A percentile compares a stretch with the other conserved stretches of the same genome.
Conservation (phyloP, 805 yeast species). For the Ogataea zsoltii region DNA sequence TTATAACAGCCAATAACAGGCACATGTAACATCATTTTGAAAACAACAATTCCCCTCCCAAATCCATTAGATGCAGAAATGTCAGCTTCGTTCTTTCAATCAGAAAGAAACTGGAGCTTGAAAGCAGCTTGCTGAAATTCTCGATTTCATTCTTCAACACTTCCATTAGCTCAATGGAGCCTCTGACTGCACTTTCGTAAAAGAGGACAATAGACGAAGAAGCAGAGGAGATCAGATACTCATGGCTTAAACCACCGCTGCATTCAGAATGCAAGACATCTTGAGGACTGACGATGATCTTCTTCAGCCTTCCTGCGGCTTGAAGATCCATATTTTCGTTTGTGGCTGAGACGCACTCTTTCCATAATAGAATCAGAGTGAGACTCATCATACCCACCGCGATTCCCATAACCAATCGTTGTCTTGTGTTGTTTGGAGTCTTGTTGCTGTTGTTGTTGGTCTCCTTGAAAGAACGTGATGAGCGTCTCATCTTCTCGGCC, state of each 20-base stretch:
- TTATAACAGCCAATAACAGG: neutral
- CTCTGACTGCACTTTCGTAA: conserved; percentile 6
- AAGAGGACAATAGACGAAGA: conserved; percentile 7
- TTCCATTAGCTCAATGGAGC: conserved; percentile 11
- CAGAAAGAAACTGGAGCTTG: conserved; percentile 17
- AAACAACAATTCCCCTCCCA: conserved; percentile 5
- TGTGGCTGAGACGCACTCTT: conserved; percentile 13
- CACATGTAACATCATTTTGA: neutral
- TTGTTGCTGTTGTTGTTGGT: conserved; percentile 5
- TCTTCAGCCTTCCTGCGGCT: neutral
- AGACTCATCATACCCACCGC: conserved; percentile 33
- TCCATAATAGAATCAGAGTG: conserved; percentile 31
- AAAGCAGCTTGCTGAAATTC: conserved; percentile 11
- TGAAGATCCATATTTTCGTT: neutral
- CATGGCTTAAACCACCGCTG: conserved; percentile 2
- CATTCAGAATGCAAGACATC: conserved; percentile 14
- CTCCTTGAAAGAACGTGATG: conserved; percentile 1
- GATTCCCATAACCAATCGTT: conserved; percentile 26
- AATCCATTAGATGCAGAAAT: conserved; percentile 17
- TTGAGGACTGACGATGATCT: conserved; percentile 9
- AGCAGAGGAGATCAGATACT: neutral
- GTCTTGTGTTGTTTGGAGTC: conserved; percentile 14
- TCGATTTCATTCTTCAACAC: conserved; percentile 13
- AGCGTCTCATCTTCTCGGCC: conserved; percentile 10
- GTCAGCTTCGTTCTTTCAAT: conserved; percentile 25